Conservation (phyloP, 371 early-diverging fungal species). For the Lichtheimia ramosa region DNA sequence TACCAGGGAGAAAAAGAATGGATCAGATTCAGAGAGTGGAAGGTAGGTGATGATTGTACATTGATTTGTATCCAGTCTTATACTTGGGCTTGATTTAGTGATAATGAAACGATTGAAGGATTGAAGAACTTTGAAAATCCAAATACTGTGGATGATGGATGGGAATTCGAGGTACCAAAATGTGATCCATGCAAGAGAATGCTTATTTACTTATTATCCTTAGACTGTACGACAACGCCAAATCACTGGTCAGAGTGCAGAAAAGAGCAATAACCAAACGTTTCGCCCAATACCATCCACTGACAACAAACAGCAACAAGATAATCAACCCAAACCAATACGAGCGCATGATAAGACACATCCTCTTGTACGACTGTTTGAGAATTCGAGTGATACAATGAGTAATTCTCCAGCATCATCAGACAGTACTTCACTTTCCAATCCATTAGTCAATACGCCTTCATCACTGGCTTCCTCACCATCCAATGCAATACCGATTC, state of each 20-base stretch:
- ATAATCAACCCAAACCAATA: no score
- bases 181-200: no score
- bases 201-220: no score
- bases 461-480: conserved; percentile 6
- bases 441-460: conserved; percentile 4
- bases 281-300: no score
- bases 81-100: neutral
- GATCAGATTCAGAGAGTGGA: conserved; percentile 45
- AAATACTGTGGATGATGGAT: conserved; percentile 29
- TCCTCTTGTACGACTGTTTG: conserved; percentile 44
- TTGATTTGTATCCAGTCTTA: neutral
- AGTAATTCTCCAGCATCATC: neutral
- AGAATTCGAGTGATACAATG: conserved; percentile 16
- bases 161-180: conserved; percentile 47
- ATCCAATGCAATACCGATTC: neutral
- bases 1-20: conserved; percentile 37
- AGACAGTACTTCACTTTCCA: conserved; percentile 1
- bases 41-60: conserved; percentile 24
- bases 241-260: no score
- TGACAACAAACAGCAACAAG: no score
- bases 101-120: conserved; percentile 16
- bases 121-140: conserved; percentile 28
- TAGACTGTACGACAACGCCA: no score
- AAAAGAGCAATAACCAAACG: no score
- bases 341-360: conserved; percentile 18